Base-by-base conservation (phyloP, 208 protist species). In the Plasmodiophora brassicae region DNA sequence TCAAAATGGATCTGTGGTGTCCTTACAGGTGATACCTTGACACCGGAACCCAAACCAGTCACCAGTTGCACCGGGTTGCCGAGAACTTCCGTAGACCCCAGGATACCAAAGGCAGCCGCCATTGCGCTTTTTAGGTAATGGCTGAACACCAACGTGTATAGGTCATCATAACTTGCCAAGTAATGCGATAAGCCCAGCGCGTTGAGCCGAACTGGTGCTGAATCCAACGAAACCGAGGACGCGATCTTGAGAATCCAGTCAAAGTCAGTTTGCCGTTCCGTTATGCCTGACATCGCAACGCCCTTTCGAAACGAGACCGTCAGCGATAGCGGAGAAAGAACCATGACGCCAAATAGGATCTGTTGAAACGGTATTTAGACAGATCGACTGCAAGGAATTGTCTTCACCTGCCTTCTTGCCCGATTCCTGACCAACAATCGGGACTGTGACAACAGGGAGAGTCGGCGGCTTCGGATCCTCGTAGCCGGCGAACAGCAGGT, bases 391-490 rank as follows among this genome's bases (percentile, higher is more conserved):
- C 10, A 32, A 78, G 41, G 32, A 5, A 5, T 36, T n/a, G 5
- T 78, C 32, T 5, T 44, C 14, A 5, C 20, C 41, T 5, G 41
- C 65, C 65, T 78, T 78, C 14, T 32, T 5, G 32, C 65, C 65
- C 10, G 65, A 78, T 38, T 78, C 65, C n/a, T 78, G 65, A 38
- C 65, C 65, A 78, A 78, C 65, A 5, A 78, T 38, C 41, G 65
- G 65, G 41, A 5, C 10, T 36, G 14, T 32, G 20, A 5, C 65
- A 78, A 78, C 41, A 8, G n/a, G 65, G 10, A 78, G 41, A 14
- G 65, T n/a, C 20, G 65, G 65, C 65, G 65, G 65, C 20, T 5
- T 14, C 32, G 65, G 14, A 14, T 78, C 65, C 5, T 32, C 32
- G n/a, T 5, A 38, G 65, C 65, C 65, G 5, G 65, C 65, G 41